Percentiles rank a stretch among this genome's conserved stretches.
Conservation (phyloP, 257 asterid species). For the Solanum piurae region DNA sequence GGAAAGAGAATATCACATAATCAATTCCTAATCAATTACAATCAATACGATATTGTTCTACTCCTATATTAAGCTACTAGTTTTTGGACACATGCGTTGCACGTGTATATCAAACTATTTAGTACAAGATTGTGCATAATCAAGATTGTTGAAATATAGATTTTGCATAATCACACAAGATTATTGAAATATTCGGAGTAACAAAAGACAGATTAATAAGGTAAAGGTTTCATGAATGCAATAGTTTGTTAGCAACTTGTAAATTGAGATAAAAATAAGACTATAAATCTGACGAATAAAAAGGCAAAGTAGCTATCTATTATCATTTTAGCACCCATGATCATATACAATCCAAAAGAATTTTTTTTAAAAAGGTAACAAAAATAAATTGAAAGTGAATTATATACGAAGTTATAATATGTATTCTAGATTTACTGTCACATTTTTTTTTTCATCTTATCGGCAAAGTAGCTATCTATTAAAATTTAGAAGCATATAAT, state of each 20-base stretch:
- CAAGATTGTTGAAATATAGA: not conserved
- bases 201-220: not conserved
- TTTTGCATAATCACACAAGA: not conserved
- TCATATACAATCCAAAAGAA: not conserved
- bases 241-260: not conserved
- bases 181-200: not conserved
- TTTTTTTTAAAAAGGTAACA: too few relatives aligned
- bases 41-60: not conserved
- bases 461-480: not conserved
- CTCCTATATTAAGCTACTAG: not conserved
- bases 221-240: not conserved
- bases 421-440: not conserved
- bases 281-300: not conserved
- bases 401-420: not conserved
- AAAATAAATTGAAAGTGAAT: not conserved
- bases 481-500: not conserved
- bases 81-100: not conserved
- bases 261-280: not conserved
- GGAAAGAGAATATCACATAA: not conserved
- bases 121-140: not conserved
- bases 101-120: not conserved
- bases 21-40: not conserved
- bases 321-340: not conserved
- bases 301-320: not conserved
- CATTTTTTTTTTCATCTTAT: not conserved